Base-by-base conservation (phyloP, 2,329 filamentous ascomycete species). In the Dactylellina leptospora region DNA sequence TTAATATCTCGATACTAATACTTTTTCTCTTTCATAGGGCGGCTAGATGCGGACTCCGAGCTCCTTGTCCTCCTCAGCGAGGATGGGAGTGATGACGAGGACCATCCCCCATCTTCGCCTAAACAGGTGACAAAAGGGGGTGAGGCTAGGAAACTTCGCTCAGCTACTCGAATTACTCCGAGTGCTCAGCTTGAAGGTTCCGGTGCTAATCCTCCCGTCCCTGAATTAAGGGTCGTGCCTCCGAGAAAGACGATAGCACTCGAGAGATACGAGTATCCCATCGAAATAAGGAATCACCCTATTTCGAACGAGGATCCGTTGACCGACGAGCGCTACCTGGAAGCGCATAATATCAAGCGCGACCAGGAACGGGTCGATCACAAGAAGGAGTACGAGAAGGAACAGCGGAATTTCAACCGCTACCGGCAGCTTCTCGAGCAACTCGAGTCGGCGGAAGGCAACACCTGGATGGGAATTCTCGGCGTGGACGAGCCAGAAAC, bases 391-490 rank as follows among this genome's bases (percentile, higher is more conserved):
- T 20, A 36, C 8, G 16, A 27, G 16, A 42, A 33, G 27, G 68
- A 72, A 47, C 51, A 53, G 4, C 40, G 18, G 10, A 64, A 72
- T 38, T 59, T 64, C 33, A 59, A 51, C 20, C 40, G 42, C n/a
- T 72, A 72, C 54, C 59, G 48, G 47, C 27, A 38, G 44, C 56
- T 72, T 44, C 61, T 62, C 45, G 44, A 53, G n/a, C 40, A 59
- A n/a, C 45, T 64, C 33, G 28, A 72, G 36, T 27, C 22, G 16
- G 53, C 54, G 9, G 11, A 54, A 2, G 47, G 38, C 23, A 59
- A 72, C 33, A 42, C 59, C 16, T 51, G 54, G 68, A 64, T 59
- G 38, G 51, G 51, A 23, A 45, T 72, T 40, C 50, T 72, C 22
- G 59, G 68, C 6, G 51, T 55, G 8, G 66, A 72, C 9, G 20